A percentile compares a stretch with the other conserved stretches of the same genome.
These are phyloP conservation scores for Lactarius hengduanensis DNA, from an alignment of 768 basidiomycete species.

Conservation along the genomic window DNA sequence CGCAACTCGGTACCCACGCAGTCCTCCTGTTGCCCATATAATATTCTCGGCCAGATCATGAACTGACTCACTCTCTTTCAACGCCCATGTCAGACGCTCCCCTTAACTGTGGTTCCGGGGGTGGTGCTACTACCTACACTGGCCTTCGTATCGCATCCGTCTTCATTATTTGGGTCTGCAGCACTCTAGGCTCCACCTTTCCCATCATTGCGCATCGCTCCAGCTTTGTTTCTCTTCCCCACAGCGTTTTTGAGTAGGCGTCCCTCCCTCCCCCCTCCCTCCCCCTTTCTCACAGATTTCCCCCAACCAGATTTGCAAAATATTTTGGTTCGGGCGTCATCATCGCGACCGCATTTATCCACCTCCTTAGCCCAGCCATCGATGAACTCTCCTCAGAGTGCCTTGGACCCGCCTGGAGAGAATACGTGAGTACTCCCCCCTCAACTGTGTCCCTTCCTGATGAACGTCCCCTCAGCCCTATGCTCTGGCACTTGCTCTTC, in stretches of 20 bases:
- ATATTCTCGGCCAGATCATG: background rate
- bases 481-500: constrained; percentile 74
- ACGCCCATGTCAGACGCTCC: constrained; percentile 1
- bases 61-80: background rate
- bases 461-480: constrained; percentile 57
- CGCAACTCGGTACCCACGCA: background rate
- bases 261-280: background rate
- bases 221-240: constrained; percentile 55
- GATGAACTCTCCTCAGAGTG: constrained; percentile 70
- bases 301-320: constrained; percentile 21
- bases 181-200: constrained; percentile 62
- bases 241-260: constrained; percentile 65
- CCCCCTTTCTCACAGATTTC: background rate
- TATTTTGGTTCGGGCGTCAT: constrained; percentile 26
- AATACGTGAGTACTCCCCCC: constrained; percentile 56
- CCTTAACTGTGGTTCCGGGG: constrained; percentile 48
- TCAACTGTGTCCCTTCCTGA: background rate
- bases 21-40: background rate
- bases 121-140: constrained; percentile 48
- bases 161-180: constrained; percentile 68
- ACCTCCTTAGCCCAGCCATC: constrained; percentile 60
- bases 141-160: constrained; percentile 66
- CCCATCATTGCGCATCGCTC: constrained; percentile 62
- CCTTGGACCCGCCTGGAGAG: constrained; percentile 63
- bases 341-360: constrained; percentile 23